phyloP scores from a whole-genome alignment of 371 early-diverging fungal species.

The Syncephalastrum sp. region DNA sequence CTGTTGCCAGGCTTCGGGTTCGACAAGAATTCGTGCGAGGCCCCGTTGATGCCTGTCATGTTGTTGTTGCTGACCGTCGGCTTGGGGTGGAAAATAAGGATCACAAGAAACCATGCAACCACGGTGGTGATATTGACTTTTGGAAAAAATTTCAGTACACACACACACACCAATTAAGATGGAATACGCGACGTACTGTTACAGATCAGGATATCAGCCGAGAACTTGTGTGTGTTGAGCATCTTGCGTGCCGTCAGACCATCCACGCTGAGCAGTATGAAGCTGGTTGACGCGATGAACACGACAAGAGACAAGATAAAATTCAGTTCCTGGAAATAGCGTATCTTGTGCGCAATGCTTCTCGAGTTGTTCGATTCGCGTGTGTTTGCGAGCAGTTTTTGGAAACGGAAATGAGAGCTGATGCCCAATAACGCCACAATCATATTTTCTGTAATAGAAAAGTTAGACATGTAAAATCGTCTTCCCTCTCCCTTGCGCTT shows the following conservation, averaged over 20 bases:
- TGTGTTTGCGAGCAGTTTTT: conserved; percentile 29
- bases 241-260: conserved; percentile 29
- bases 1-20: conserved; percentile 10
- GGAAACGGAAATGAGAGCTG: conserved; percentile 46
- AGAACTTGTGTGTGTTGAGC: conserved; percentile 44
- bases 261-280: conserved; percentile 43
- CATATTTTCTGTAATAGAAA: conserved; percentile 27
- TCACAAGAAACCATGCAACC: conserved; percentile 36
- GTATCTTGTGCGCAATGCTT: conserved; percentile 38
- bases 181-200: conserved; percentile 29
- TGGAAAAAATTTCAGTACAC: neutral
- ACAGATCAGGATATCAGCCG: conserved; percentile 49
- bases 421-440: conserved; percentile 40
- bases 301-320: conserved; percentile 34
- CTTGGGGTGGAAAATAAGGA: conserved; percentile 47
- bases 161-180: neutral
- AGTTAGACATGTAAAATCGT: neutral
- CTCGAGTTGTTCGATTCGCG: conserved; percentile 33
- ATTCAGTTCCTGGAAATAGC: conserved; percentile 53
- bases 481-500: neutral
- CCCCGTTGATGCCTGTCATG: neutral
- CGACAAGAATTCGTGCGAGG: conserved; percentile 16
- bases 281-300: conserved; percentile 24
- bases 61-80: neutral
- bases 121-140: conserved; percentile 38